These are phyloP conservation scores for Camellia granthamiana DNA, from an alignment of 148 eudicot genomes.

Conservation along the genomic window DNA sequence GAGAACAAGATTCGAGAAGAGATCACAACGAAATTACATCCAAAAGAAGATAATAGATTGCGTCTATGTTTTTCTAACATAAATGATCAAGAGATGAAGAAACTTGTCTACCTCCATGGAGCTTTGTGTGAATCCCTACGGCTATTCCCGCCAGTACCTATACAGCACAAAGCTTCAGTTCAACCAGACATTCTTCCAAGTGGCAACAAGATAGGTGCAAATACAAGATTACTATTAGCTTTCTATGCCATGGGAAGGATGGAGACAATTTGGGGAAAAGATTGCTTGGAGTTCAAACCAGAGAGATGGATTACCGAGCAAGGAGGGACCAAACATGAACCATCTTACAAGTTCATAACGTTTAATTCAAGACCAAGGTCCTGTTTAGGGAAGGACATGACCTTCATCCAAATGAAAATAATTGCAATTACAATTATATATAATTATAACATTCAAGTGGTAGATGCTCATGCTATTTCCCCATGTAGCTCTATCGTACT, in stretches of 20 bases:
- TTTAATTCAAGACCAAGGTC: conserved; percentile 16
- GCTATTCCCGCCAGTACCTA: conserved; percentile 12
- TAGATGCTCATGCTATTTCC: conserved; percentile 11
- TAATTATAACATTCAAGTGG: conserved; percentile 7
- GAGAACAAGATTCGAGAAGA: conserved; percentile 17
- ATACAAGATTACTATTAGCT: background rate
- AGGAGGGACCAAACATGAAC: conserved; percentile 17
- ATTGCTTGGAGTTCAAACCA: conserved; percentile 20
- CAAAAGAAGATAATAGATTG: background rate
- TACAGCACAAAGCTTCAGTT: conserved; percentile 5
- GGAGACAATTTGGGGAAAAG: conserved; percentile 20
- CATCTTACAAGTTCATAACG: conserved; percentile 9
- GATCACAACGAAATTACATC: background rate
- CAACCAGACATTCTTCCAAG: conserved; percentile 17
- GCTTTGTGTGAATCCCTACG: conserved; percentile 15
- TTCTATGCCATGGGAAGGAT: conserved; percentile 14
- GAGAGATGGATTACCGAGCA: conserved; percentile 13
- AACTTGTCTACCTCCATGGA: conserved; percentile 18
- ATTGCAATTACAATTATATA: background rate
- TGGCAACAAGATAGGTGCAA: background rate
- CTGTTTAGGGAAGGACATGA: conserved; percentile 12
- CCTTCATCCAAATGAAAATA: conserved; percentile 12
- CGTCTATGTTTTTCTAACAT: background rate
- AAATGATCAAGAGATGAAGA: background rate
- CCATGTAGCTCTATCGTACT: background rate